Evolutionary conservation across 208 protist genomes (phyloP).

Genomic region (Wallacemonas sp.): DNA sequence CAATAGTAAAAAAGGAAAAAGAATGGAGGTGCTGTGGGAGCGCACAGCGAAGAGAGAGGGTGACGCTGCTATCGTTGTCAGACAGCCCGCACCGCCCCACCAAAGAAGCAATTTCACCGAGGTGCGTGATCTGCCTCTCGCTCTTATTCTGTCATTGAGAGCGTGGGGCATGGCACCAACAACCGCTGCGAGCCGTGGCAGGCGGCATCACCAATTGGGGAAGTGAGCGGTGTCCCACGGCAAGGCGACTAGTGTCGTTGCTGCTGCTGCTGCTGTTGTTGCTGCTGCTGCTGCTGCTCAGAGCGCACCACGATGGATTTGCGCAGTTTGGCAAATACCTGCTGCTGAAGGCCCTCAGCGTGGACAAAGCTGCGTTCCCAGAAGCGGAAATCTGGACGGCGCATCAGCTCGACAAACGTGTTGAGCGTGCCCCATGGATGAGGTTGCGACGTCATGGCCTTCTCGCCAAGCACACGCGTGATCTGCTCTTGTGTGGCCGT

Average conservation of each 20-base stretch:
- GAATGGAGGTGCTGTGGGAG: too few species aligned
- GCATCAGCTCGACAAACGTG: slow-evolving; percentile 99
- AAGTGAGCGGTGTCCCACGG: too few species aligned
- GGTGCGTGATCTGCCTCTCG: too few species aligned
- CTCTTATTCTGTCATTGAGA: too few species aligned
- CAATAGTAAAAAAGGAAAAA: too few species aligned
- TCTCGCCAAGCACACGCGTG: slow-evolving; percentile 95
- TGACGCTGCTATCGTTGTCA: too few species aligned
- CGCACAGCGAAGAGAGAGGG: too few species aligned
- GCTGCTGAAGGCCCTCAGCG: slow-evolving; percentile 72
- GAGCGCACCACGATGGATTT: slow-evolving; percentile 51
- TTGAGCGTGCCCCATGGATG: slow-evolving; percentile 99
- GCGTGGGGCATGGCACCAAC: too few species aligned
- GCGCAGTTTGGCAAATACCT: slow-evolving; percentile 94
- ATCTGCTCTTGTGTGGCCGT: slow-evolving; percentile 97
- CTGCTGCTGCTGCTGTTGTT: slow-evolving; percentile 27
- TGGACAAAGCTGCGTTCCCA: slow-evolving; percentile 95
- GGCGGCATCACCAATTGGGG: too few species aligned
- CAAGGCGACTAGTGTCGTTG: slow-evolving; percentile 14
- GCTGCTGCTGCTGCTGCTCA: slow-evolving; percentile 27
- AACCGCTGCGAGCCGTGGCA: too few species aligned
- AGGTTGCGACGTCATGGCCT: slow-evolving; percentile 97
- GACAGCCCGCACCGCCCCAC: too few species aligned
- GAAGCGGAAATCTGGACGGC: slow-evolving; percentile 94
- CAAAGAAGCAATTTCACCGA: too few species aligned